Base-by-base conservation (phyloP, 2,329 filamentous ascomycete species). In the Cercospora sojina region DNA sequence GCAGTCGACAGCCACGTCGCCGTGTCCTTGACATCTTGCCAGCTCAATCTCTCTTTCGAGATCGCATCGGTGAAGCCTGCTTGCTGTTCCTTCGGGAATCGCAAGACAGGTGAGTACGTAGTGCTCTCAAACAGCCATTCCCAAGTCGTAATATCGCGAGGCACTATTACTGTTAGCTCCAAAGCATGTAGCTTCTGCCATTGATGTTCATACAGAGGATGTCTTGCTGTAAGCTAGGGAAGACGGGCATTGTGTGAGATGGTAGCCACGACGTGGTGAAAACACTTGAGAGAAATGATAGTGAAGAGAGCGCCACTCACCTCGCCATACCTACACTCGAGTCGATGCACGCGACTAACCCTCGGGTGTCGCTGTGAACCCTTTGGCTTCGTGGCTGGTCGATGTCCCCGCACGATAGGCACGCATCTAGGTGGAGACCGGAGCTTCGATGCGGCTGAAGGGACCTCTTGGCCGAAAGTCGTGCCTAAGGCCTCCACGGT, bases 1-100 rank as follows among this genome's bases (percentile, higher is more conserved):
- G 86, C 85, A 0, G 87, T 89, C 0, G 87, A 88, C 12, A 90
- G 80, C 66, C 84, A 81, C 0, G 83, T 88, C 0, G 86, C 83
- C 58, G 83, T 82, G 3, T 81, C 78, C 71, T 87, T 88, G 43
- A 90, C 81, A 32, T 87, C 78, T n/a, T 78, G 76, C 80, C 84
- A 90, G 65, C 82, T 82, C 27, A 90, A 79, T 13, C 84, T 82
- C 65, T 88, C 84, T 67, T 85, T 84, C 0, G 87, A 89, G 7
- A 80, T 77, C 3, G 84, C 87, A 76, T 90, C 86, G 23, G 83
- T 83, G 74, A 84, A 88, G 10, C 84, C 84, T 16, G 79, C 81
- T 53, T 86, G 79, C 35, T 81, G 73, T 13, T 68, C 41, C 18
- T 77, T 72, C 1, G 76, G 77, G 58, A 76, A 77, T 3, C 79